Percentiles rank a stretch among this genome's conserved stretches.
Evolutionary conservation across 768 basidiomycete species (phyloP).

Genomic region (Cystoderma amianthinum): DNA sequence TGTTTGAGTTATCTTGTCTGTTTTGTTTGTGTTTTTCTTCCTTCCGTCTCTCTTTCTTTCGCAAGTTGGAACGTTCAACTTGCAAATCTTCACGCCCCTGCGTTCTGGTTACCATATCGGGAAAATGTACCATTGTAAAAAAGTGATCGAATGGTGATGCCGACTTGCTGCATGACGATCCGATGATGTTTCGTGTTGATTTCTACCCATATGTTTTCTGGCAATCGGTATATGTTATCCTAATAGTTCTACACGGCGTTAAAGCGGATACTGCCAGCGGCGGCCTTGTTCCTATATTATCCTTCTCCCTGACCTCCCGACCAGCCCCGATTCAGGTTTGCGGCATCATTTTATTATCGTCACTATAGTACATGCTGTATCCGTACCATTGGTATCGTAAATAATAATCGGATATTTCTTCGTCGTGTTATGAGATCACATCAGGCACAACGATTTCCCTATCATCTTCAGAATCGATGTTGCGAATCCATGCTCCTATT

Average conservation of each 20-base stretch:
- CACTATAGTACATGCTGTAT: neutral
- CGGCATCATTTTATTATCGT: neutral
- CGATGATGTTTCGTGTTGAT: neutral
- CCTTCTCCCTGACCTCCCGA: neutral
- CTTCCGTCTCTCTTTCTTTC: neutral
- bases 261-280: neutral
- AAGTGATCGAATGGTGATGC: neutral
- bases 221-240: neutral
- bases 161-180: too few relatives aligned
- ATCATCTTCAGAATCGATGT: constrained; percentile 56
- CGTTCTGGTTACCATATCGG: constrained; percentile 1
- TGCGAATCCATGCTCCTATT: constrained; percentile 97
- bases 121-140: neutral
- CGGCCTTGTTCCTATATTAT: neutral
- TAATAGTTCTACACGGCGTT: neutral
- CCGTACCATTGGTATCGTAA: neutral
- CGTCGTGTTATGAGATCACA: neutral
- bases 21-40: neutral
- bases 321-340: neutral
- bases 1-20: neutral
- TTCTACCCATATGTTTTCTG: neutral
- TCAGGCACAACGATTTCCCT: neutral
- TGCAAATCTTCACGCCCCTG: neutral
- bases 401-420: neutral
- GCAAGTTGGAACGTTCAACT: neutral